These are phyloP conservation scores for Adenanthera pavonina DNA, from an alignment of 306 rosid species.

Conservation along the genomic window DNA sequence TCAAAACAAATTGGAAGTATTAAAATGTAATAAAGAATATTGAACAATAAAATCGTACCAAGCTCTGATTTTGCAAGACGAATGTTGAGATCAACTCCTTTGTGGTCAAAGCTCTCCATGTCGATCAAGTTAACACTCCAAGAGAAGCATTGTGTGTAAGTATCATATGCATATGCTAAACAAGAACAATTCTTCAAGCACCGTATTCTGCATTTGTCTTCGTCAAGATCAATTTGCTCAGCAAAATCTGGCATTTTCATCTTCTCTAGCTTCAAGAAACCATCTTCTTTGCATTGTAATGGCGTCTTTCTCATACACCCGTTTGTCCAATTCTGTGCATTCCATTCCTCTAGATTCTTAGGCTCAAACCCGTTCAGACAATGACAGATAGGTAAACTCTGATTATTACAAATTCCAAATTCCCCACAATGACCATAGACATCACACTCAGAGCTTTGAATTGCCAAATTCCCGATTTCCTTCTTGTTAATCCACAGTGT, in stretches of 20 bases:
- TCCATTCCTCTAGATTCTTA: constrained; percentile 24
- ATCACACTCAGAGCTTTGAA: background rate
- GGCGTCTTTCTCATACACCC: constrained; percentile 37
- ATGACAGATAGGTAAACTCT: constrained; percentile 11
- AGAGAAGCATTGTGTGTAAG: constrained; percentile 38
- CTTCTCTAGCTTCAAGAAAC: background rate
- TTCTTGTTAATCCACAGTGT: background rate
- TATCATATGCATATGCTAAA: constrained; percentile 42
- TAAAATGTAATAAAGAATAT: too few species aligned
- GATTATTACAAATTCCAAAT: background rate
- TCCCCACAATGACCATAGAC: background rate
- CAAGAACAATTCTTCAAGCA: constrained; percentile 50
- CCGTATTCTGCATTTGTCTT: background rate
- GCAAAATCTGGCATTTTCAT: background rate
- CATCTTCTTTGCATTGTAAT: constrained; percentile 34
- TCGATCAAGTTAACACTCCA: constrained; percentile 44
- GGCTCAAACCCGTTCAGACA: constrained; percentile 47
- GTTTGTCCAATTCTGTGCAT: constrained; percentile 6
- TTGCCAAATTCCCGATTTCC: too few species aligned
- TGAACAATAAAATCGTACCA: constrained; percentile 1
- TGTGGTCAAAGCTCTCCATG: constrained; percentile 31
- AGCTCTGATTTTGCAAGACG: constrained; percentile 38
- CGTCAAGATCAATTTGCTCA: background rate
- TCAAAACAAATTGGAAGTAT: background rate
- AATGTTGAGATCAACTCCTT: constrained; percentile 6